These are phyloP conservation scores for Clarireedia homoeocarpa DNA, from an alignment of 2,329 filamentous ascomycete genomes.

Conservation along the genomic window DNA sequence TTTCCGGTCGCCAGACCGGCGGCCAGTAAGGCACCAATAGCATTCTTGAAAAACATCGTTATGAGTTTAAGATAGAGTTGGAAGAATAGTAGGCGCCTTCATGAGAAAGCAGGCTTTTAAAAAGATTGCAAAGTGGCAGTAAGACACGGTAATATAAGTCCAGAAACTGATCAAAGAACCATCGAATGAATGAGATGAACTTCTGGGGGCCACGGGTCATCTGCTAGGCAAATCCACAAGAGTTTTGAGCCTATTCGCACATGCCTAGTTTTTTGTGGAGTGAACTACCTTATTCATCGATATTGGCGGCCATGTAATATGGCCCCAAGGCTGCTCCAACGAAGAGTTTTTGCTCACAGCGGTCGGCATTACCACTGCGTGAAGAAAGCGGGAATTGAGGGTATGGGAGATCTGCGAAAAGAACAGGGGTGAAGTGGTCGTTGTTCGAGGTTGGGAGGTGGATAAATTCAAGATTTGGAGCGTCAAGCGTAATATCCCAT, in stretches of 20 bases:
- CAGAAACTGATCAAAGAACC: not conserved
- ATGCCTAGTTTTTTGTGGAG: too few species aligned
- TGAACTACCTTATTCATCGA: too few species aligned
- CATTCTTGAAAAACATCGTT: conserved; percentile 6
- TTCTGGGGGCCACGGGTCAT: not conserved
- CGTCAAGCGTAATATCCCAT: not conserved
- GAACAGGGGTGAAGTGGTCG: not conserved
- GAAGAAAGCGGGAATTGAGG: not conserved
- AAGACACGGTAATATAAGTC: not conserved
- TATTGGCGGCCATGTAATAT: too few species aligned
- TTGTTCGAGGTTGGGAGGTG: not conserved
- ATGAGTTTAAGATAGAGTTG: not conserved
- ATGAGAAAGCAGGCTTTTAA: not conserved
- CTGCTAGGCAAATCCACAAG: too few species aligned
- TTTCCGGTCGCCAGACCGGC: not conserved
- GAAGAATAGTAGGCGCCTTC: not conserved
- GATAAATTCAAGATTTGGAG: not conserved
- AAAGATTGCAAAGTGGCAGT: not conserved
- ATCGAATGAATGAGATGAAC: not conserved
- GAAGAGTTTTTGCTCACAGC: too few species aligned
- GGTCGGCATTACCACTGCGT: too few species aligned
- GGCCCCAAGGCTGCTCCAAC: too few species aligned
- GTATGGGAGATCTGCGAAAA: not conserved
- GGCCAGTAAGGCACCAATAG: not conserved
- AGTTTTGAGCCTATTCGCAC: too few species aligned